Evolutionary conservation across 2,329 filamentous ascomycete species (phyloP).

Genomic region (Dissoconium aciculare): DNA sequence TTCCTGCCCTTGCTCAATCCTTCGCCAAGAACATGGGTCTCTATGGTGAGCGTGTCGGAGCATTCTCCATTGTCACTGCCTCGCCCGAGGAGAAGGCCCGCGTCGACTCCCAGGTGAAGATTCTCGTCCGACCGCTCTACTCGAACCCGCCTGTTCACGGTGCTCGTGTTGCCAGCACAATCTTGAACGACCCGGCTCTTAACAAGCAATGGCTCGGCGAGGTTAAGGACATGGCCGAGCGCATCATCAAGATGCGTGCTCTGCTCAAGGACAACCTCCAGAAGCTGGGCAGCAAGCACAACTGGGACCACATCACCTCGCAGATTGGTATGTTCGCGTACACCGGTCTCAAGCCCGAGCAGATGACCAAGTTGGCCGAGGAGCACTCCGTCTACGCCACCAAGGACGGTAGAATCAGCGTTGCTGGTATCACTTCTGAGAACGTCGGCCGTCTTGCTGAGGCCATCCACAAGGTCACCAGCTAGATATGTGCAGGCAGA

Average conservation of each 20-base stretch:
- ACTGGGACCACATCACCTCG: slow-evolving; percentile 97
- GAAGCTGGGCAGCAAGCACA: slow-evolving; percentile 85
- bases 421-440: slow-evolving; percentile 65
- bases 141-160: slow-evolving; percentile 97
- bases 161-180: slow-evolving; percentile 81
- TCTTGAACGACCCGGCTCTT: slow-evolving; percentile 70
- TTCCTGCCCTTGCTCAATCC: slow-evolving; percentile 75
- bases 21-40: slow-evolving; percentile 99
- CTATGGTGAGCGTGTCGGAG: slow-evolving; percentile 94
- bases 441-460: slow-evolving; percentile 71
- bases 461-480: slow-evolving; percentile 72
- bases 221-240: slow-evolving; percentile 97
- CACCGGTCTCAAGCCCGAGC: slow-evolving; percentile 77
- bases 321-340: slow-evolving; percentile 99
- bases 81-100: slow-evolving; percentile 85
- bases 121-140: slow-evolving; percentile 90
- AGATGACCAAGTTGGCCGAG: slow-evolving; percentile 84
- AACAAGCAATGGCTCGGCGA: slow-evolving; percentile 92
- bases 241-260: slow-evolving; percentile 96
- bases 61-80: slow-evolving; percentile 82
- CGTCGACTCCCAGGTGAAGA: slow-evolving; percentile 95
- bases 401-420: slow-evolving; percentile 76
- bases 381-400: slow-evolving; percentile 97
- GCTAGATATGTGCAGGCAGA: slow-evolving; percentile 25
- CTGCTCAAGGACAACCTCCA: slow-evolving; percentile 90